phyloP scores from a whole-genome alignment of 1,284 basidiomycete species.

The Chalciporus sp. region DNA sequence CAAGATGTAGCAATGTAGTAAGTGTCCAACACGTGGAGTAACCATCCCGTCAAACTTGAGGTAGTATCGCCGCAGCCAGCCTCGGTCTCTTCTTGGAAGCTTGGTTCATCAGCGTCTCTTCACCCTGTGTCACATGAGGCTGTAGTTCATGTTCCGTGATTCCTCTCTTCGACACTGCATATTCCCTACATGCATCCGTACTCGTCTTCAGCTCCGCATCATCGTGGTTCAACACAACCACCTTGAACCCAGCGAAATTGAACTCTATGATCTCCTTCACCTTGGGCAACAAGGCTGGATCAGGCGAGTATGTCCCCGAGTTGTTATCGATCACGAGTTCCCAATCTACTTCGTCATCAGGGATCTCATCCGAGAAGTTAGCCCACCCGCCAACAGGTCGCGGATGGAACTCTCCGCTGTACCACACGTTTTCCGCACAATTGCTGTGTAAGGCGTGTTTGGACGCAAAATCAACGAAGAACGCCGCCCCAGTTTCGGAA shows the following conservation, averaged over 20 bases:
- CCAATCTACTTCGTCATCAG: slow-evolving; percentile 62
- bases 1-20: not conserved
- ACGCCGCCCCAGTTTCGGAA: slow-evolving; percentile 78
- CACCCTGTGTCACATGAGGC: slow-evolving; percentile 57
- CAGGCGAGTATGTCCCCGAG: slow-evolving; percentile 74
- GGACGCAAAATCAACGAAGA: slow-evolving; percentile 81
- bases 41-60: not conserved
- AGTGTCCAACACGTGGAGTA: not conserved
- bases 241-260: slow-evolving; percentile 68
- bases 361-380: slow-evolving; percentile 53
- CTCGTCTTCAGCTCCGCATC: slow-evolving; percentile 62
- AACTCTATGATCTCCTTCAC: slow-evolving; percentile 60
- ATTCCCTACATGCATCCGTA: slow-evolving; percentile 63
- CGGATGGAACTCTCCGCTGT: slow-evolving; percentile 79
- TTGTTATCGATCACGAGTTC: slow-evolving; percentile 79
- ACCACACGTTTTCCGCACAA: slow-evolving; percentile 58
- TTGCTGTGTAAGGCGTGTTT: slow-evolving; percentile 66
- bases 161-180: slow-evolving; percentile 59
- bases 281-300: slow-evolving; percentile 54
- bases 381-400: slow-evolving; percentile 70
- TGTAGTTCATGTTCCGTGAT: slow-evolving; percentile 59
- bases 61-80: not conserved
- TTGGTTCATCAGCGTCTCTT: slow-evolving; percentile 48
- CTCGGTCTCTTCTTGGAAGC: slow-evolving; percentile 16
- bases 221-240: slow-evolving; percentile 57